Base-by-base conservation (phyloP, 257 asterid species). In the Leonotis leonurus region DNA sequence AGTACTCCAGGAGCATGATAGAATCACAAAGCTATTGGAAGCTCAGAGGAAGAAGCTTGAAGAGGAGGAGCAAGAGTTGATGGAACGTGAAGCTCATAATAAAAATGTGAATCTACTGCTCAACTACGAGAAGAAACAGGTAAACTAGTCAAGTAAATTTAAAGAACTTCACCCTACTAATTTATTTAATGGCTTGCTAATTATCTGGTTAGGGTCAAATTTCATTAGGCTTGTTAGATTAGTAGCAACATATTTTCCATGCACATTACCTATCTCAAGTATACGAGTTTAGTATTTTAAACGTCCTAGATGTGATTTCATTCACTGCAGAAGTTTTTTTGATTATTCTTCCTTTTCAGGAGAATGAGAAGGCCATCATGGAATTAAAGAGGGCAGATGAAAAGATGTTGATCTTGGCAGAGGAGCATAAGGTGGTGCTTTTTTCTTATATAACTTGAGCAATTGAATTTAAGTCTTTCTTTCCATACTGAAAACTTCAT, bases 11-110 rank as follows among this genome's bases (percentile, higher is more conserved):
- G 84, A 70, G 30, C 81, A 71, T 44, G 71, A 69, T 5, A 78
- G 41, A 60, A 50, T 40, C 52, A 71, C 35, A 22, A 7, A 40
- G 57, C 64, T 73, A 21, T 71, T 83, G 63, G 69, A 73, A 37
- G 64, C 0, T 26, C 68, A 70, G 77, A 67, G 52, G 68, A 55
- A 50, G n/a, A 48, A 60, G 51, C 84, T 82, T 40, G 32, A 60
- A 21, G 45, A 55, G 61, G 39, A 49, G 22, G 81, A 80, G 73
- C 45, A 54, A 49, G 78, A 70, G 29, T 36, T 80, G 79, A 64
- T 62, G 83, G 50, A 78, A 40, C 86, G 76, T 9, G 79, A 80
- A 68, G 82, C 84, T 41, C 70, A 30, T 57, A 75, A 78, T 56
- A 77, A 73, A 21, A 50, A 36, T 35, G 75, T 73, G 73, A 71